Conservation (phyloP, 2,329 filamentous ascomycete species). For the Furcasterigmium sp. region DNA sequence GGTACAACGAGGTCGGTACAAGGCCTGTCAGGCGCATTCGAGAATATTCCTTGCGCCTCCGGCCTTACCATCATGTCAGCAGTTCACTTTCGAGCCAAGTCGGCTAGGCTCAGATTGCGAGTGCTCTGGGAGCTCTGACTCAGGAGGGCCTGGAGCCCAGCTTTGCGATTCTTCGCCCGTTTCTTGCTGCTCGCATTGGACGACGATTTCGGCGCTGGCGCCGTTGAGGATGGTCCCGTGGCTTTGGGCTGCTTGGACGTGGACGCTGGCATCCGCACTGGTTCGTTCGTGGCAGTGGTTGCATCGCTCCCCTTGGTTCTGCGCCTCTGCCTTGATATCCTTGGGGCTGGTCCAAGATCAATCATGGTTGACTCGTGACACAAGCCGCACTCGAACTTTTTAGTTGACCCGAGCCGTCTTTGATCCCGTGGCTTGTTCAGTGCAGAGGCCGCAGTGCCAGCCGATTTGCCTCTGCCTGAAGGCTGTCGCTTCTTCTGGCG, state of each 20-base stretch:
- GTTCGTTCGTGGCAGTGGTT: too few species aligned
- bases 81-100: slow-evolving; percentile 23
- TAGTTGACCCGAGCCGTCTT: too few species aligned
- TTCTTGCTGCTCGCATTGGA: slow-evolving; percentile 59
- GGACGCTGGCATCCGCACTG: too few species aligned
- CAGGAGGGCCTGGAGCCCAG: slow-evolving; percentile 61
- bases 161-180: slow-evolving; percentile 59
- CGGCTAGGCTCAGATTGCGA: slow-evolving; percentile 45
- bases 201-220: slow-evolving; percentile 18
- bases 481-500: slow-evolving; percentile 24
- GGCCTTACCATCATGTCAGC: neutral
- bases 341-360: slow-evolving; percentile 6
- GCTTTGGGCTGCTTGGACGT: too few species aligned
- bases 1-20: neutral
- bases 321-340: slow-evolving; percentile 4
- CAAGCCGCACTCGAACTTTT: slow-evolving; percentile 8
- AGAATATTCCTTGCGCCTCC: slow-evolving; percentile 11
- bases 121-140: slow-evolving; percentile 31
- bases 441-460: neutral
- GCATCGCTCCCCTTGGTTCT: slow-evolving; percentile 18
- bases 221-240: slow-evolving; percentile 15
- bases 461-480: neutral
- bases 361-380: slow-evolving; percentile 8
- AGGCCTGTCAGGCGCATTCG: slow-evolving; percentile 5
- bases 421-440: too few species aligned